Evolutionary conservation across 176 grass and related monocot species (phyloP).

Genomic region (Carex myosuroides): DNA sequence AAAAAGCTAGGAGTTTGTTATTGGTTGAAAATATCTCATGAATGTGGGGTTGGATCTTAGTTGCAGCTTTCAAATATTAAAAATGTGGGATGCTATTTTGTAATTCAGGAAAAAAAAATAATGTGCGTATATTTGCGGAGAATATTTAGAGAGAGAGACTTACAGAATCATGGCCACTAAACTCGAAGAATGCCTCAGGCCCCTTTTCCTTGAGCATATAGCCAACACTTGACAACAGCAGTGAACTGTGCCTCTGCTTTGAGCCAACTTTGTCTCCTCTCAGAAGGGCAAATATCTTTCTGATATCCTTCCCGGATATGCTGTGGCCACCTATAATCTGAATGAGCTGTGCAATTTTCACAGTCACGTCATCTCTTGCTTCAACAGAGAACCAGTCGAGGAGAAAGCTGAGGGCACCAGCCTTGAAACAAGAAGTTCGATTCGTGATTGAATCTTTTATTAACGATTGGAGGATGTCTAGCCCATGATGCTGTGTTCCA

Average conservation of each 20-base stretch:
- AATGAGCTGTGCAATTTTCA: slow-evolving; percentile 74
- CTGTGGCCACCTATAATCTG: slow-evolving; percentile 96
- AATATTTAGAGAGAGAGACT: slow-evolving; percentile 23
- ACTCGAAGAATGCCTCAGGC: slow-evolving; percentile 96
- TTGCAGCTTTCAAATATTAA: background rate
- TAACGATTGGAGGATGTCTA: slow-evolving; percentile 68
- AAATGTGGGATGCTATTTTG: background rate
- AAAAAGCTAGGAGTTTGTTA: background rate
- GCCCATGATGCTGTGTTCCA: slow-evolving; percentile 78
- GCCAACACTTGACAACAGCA: slow-evolving; percentile 81
- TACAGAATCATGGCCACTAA: slow-evolving; percentile 78
- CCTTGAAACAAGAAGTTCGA: slow-evolving; percentile 86
- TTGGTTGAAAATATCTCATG: background rate
- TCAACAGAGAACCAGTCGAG: slow-evolving; percentile 95
- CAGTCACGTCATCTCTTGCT: slow-evolving; percentile 55
- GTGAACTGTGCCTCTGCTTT: slow-evolving; percentile 60
- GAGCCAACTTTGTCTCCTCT: slow-evolving; percentile 58
- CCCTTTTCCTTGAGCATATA: slow-evolving; percentile 98
- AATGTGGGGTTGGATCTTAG: background rate
- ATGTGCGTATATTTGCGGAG: background rate
- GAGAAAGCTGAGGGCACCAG: slow-evolving; percentile 81
- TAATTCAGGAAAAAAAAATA: background rate
- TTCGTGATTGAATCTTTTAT: slow-evolving; percentile 86
- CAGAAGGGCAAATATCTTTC: slow-evolving; percentile 87
- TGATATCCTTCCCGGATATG: slow-evolving; percentile 93